These are phyloP conservation scores for Cryphonectria parasitica DNA, from an alignment of 2,329 filamentous ascomycete species.

Conservation along the genomic window DNA sequence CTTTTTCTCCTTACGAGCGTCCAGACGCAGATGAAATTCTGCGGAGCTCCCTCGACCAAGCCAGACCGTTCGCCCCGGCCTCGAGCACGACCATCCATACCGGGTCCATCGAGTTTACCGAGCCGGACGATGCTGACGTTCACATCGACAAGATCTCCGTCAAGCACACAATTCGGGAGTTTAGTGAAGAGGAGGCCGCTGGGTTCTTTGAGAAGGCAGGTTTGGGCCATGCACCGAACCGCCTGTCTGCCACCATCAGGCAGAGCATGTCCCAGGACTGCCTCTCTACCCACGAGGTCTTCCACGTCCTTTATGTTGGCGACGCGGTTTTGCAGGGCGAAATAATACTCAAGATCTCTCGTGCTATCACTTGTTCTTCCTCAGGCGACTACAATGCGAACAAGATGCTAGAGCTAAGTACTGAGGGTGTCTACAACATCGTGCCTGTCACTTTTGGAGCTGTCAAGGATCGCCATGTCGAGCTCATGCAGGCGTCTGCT, in stretches of 20 bases:
- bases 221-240: slow-evolving; percentile 41
- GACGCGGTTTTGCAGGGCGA: slow-evolving; percentile 45
- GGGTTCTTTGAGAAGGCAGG: slow-evolving; percentile 39
- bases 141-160: slow-evolving; percentile 47
- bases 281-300: slow-evolving; percentile 49
- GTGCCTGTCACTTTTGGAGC: slow-evolving; percentile 55
- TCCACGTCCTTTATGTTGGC: slow-evolving; percentile 55
- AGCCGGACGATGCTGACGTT: slow-evolving; percentile 39
- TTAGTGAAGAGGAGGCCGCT: slow-evolving; percentile 45
- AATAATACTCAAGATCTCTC: slow-evolving; percentile 53
- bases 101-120: slow-evolving; percentile 51
- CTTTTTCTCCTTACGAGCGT: neutral
- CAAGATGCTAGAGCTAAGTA: slow-evolving; percentile 37
- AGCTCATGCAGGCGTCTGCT: slow-evolving; percentile 55
- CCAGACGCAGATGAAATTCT: slow-evolving; percentile 52
- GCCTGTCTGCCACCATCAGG: slow-evolving; percentile 47
- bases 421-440: slow-evolving; percentile 54
- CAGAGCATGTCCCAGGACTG: slow-evolving; percentile 53
- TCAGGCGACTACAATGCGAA: slow-evolving; percentile 38
- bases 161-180: slow-evolving; percentile 50
- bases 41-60: slow-evolving; percentile 44
- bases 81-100: slow-evolving; percentile 30
- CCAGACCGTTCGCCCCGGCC: slow-evolving; percentile 29
- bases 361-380: slow-evolving; percentile 49
- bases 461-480: slow-evolving; percentile 50